These are phyloP conservation scores for Mortierella claussenii DNA, from an alignment of 192 early-diverging fungal species.

Conservation along the genomic window DNA sequence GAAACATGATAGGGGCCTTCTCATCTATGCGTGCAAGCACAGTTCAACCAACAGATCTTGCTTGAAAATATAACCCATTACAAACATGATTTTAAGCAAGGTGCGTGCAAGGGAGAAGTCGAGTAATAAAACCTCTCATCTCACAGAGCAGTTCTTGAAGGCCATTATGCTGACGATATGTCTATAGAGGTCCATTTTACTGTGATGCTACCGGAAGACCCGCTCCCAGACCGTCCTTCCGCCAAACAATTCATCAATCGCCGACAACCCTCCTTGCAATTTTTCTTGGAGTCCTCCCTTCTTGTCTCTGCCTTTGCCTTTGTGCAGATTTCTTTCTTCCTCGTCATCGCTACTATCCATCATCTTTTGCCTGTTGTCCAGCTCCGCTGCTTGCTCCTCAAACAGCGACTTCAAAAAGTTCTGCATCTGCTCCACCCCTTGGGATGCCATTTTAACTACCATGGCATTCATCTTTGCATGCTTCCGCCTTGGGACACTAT, in stretches of 20 bases:
- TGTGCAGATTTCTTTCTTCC: background rate
- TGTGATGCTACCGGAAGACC: slow-evolving; percentile 29
- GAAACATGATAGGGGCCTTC: no score
- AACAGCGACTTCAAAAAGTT: slow-evolving; percentile 49
- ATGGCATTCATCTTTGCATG: slow-evolving; percentile 40
- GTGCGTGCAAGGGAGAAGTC: no score
- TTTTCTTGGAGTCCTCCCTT: background rate
- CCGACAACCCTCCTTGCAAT: slow-evolving; percentile 13
- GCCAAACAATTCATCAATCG: slow-evolving; percentile 48
- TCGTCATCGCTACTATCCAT: slow-evolving; percentile 44
- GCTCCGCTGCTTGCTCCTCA: slow-evolving; percentile 23
- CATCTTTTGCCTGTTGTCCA: slow-evolving; percentile 13
- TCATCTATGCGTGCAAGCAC: no score
- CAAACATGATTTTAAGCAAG: no score
- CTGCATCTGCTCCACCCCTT: slow-evolving; percentile 51
- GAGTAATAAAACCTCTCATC: no score
- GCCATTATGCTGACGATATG: no score
- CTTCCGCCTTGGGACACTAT: slow-evolving; percentile 27
- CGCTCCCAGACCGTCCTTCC: slow-evolving; percentile 45
- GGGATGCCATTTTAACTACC: slow-evolving; percentile 53
- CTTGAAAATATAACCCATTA: no score
- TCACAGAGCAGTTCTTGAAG: no score
- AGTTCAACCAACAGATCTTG: no score
- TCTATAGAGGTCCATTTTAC: no score
- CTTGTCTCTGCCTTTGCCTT: background rate